Percentiles rank a stretch among this genome's conserved stretches.
These are phyloP conservation scores for Spirogloea muscicola DNA, from an alignment of 139 green algal genomes.

Conservation along the genomic window DNA sequence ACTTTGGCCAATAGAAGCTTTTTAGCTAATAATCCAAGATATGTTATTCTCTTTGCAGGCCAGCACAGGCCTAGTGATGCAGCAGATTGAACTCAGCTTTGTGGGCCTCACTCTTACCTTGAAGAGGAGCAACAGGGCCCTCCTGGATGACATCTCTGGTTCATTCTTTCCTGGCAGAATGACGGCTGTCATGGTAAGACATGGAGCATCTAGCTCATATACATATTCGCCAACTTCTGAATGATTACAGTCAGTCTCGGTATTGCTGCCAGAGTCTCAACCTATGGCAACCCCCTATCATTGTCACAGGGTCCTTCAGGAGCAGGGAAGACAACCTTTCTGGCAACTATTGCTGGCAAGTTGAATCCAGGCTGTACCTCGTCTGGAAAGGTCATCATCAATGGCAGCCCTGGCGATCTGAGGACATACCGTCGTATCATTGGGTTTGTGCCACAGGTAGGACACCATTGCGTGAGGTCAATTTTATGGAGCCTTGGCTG, in stretches of 20 bases:
- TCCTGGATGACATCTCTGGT: conserved; percentile 4
- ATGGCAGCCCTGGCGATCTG: conserved; percentile 9
- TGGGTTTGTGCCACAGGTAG: conserved; percentile 31
- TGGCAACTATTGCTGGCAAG: conserved; percentile 1
- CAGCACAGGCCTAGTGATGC: background rate
- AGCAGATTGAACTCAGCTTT: background rate
- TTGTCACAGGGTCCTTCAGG: conserved; percentile 16
- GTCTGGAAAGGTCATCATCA: conserved; percentile 21
- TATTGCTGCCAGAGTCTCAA: too few relatives aligned
- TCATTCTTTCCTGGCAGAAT: background rate
- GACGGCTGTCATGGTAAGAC: conserved; percentile 4
- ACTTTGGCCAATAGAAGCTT: too few relatives aligned
- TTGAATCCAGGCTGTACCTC: background rate
- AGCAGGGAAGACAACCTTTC: conserved; percentile 11
- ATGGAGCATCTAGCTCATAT: too few relatives aligned
- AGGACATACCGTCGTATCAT: conserved; percentile 25
- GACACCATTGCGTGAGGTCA: too few relatives aligned
- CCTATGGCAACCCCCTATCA: too few relatives aligned
- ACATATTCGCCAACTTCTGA: too few relatives aligned
- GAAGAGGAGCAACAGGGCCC: background rate
- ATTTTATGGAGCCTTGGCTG: too few relatives aligned
- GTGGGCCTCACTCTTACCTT: background rate
- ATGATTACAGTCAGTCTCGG: too few relatives aligned
- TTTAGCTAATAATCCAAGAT: too few relatives aligned
- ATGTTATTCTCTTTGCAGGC: too few relatives aligned